These are phyloP conservation scores for Trichophyton schoenleinii DNA, from an alignment of 2,329 filamentous ascomycete genomes.

Conservation along the genomic window DNA sequence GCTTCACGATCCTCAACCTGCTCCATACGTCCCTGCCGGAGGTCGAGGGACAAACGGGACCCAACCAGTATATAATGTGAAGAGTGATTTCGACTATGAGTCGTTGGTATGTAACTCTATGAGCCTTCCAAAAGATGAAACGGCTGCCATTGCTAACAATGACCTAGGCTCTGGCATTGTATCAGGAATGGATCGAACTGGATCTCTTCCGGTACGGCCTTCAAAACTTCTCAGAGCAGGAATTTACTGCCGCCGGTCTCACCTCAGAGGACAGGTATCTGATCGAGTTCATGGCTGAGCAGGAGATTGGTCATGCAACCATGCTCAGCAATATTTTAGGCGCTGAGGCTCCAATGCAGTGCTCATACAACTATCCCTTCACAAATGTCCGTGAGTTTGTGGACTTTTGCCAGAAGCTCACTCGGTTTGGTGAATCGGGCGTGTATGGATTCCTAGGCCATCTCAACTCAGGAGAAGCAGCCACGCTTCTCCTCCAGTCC, in stretches of 20 bases:
- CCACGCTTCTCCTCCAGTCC: constrained; percentile 59
- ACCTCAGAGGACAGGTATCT: constrained; percentile 56
- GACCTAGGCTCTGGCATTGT: constrained; percentile 50
- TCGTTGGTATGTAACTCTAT: constrained; percentile 41
- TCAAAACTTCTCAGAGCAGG: constrained; percentile 52
- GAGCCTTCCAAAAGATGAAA: neutral
- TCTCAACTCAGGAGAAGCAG: constrained; percentile 62
- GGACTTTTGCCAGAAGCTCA: constrained; percentile 78
- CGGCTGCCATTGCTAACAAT: neutral
- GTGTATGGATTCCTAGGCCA: constrained; percentile 73
- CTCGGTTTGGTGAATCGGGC: constrained; percentile 64
- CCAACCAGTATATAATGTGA: constrained; percentile 59
- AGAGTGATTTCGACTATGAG: constrained; percentile 74
- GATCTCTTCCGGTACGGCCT: constrained; percentile 71
- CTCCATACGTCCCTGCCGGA: constrained; percentile 59
- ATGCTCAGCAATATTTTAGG: constrained; percentile 68
- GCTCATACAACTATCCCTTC: constrained; percentile 71
- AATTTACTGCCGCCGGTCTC: constrained; percentile 58
- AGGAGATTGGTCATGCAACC: constrained; percentile 67
- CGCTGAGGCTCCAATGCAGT: constrained; percentile 55
- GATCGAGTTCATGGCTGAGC: constrained; percentile 63
- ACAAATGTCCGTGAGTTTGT: constrained; percentile 62
- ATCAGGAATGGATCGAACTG: constrained; percentile 75
- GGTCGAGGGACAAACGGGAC: constrained; percentile 69
- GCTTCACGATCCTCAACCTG: constrained; percentile 54